A percentile compares a stretch with the other conserved stretches of the same genome.
phyloP scores from a whole-genome alignment of 495 filamentous ascomycete genomes.

The Penicillium roqueforti region DNA sequence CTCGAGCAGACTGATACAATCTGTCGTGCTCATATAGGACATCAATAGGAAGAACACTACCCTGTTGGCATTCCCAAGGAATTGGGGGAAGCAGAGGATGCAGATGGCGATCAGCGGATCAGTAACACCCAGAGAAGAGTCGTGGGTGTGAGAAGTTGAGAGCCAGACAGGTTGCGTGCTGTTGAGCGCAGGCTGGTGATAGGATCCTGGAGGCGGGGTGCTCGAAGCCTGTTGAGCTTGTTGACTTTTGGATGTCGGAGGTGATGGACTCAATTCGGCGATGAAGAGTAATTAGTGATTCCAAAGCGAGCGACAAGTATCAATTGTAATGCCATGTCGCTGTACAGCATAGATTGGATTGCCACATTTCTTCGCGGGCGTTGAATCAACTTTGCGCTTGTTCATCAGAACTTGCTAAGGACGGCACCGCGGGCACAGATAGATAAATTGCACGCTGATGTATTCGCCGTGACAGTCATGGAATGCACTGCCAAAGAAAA shows the following conservation, averaged over 20 bases:
- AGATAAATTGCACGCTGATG: not conserved
- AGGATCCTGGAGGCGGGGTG: slow-evolving; percentile 33
- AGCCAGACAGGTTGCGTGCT: slow-evolving; percentile 32
- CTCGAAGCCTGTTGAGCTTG: slow-evolving; percentile 30
- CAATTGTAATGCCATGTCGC: not conserved
- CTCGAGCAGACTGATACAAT: slow-evolving; percentile 40
- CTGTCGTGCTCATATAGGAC: slow-evolving; percentile 35
- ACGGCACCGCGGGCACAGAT: not conserved
- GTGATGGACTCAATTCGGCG: not conserved
- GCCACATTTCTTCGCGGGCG: not conserved
- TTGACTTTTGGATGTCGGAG: slow-evolving; percentile 21
- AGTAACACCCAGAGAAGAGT: slow-evolving; percentile 32
- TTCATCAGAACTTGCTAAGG: not conserved
- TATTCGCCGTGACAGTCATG: not conserved
- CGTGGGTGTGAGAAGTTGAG: slow-evolving; percentile 30
- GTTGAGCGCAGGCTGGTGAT: slow-evolving; percentile 39
- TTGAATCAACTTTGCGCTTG: not conserved
- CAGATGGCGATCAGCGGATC: slow-evolving; percentile 39
- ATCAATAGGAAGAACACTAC: slow-evolving; percentile 32
- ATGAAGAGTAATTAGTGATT: not conserved
- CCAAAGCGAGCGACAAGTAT: not conserved
- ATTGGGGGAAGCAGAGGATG: slow-evolving; percentile 35
- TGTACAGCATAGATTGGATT: not conserved
- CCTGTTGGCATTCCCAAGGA: slow-evolving; percentile 33
- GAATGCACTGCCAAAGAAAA: not conserved